These are phyloP conservation scores for Candida easanensis DNA, from an alignment of 805 yeast species.

Conservation along the genomic window DNA sequence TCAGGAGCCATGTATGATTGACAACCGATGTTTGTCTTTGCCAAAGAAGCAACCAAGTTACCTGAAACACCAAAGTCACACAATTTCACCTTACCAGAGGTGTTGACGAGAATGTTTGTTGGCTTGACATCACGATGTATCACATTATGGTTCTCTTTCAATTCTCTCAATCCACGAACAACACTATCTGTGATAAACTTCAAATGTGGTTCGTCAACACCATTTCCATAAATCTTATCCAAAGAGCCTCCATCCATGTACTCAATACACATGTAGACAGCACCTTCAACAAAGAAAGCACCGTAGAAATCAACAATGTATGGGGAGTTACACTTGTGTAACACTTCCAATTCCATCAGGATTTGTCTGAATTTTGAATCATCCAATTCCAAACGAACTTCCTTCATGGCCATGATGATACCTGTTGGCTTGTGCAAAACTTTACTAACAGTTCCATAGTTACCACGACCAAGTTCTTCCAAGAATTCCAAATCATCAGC, in stretches of 20 bases:
- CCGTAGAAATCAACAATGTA: slow-evolving; percentile 96
- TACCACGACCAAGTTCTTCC: slow-evolving; percentile 92
- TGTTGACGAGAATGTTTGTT: slow-evolving; percentile 82
- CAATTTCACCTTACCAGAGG: slow-evolving; percentile 81
- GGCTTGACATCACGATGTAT: slow-evolving; percentile 98
- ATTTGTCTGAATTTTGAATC: slow-evolving; percentile 93
- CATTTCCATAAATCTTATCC: slow-evolving; percentile 76
- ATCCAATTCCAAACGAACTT: slow-evolving; percentile 88
- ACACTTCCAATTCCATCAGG: slow-evolving; percentile 90
- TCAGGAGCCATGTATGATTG: slow-evolving; percentile 99
- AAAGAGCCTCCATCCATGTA: slow-evolving; percentile 96
- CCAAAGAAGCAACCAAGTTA: slow-evolving; percentile 89
- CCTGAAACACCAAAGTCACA: slow-evolving; percentile 98
- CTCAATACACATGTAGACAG: slow-evolving; percentile 97
- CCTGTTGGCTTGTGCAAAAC: slow-evolving; percentile 92
- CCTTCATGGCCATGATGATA: slow-evolving; percentile 95
- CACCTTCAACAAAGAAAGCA: slow-evolving; percentile 96
- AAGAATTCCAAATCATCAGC: slow-evolving; percentile 79
- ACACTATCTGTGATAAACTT: slow-evolving; percentile 80
- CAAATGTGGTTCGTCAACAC: slow-evolving; percentile 74
- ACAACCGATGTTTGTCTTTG: slow-evolving; percentile 95
- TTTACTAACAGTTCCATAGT: slow-evolving; percentile 93
- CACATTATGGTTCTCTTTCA: slow-evolving; percentile 87
- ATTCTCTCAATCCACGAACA: slow-evolving; percentile 73
- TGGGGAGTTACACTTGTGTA: slow-evolving; percentile 88